Evolutionary conservation across 371 early-diverging fungal species (phyloP), one percentile per base, ranked within the genome.

Genomic region (Syncephalastrum monosporum): DNA sequence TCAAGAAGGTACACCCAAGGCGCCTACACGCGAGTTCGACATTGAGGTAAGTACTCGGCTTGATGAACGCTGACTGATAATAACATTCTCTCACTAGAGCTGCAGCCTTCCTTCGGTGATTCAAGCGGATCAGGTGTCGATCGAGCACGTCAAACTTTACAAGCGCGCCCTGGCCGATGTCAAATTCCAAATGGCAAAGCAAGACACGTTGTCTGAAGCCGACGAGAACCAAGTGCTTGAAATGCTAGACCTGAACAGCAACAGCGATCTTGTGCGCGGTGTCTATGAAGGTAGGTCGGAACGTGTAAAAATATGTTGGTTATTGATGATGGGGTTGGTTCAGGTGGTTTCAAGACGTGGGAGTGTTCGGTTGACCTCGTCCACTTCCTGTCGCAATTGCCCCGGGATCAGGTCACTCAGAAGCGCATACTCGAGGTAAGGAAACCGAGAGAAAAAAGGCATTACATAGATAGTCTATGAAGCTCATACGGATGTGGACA

Each of bases 311-410:
- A 17, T 1, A 51, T 5, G 33, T 33, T 15, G 10, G 21, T 51
- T n/a, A 4, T 1, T 3, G 13, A 7, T 24, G 3, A 29, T 3
- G 3, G 0, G 38, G 13, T 1, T 10, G n/a, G 58, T 5, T 10
- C 42, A 71, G 75, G 94, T 53, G 97, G 97, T 4, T 84, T 94
- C 61, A 96, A 96, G 72, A 96, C 97, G 0, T 96, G 97, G 97
- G 97, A 97, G 61, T 95, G 95, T 64, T 83, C 92, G 3, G 50
- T 91, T 43, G 97, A 97, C 71, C 75, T 97, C 53, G 85, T 91
- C 16, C 65, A 81, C 42, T 92, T 81, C 61, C 68, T 93, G 6
- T 75, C 81, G 10, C 62, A 74, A 24, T 57, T 72, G 6, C 72
- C 71, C 15, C 68, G 68, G 15, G 61, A 67, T 0, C 57, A 68